phyloP scores from a whole-genome alignment of 805 yeast species.

The Saturnispora quitensis region DNA sequence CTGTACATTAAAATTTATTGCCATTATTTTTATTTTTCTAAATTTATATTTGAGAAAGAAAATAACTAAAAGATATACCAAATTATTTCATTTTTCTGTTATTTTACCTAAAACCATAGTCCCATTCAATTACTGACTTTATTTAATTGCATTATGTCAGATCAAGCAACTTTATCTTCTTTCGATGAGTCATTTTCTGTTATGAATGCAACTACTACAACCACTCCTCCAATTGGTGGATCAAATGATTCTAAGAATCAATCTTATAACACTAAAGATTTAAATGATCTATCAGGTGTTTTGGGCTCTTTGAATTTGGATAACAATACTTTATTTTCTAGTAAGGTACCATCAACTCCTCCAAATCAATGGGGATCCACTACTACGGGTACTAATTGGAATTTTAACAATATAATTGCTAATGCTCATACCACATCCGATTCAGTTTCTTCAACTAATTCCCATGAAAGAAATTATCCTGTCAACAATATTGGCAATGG shows the following conservation, averaged over 20 bases:
- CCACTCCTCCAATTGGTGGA: constrained; percentile 27
- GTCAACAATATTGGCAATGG: constrained; percentile 3
- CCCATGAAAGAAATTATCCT: constrained; percentile 4
- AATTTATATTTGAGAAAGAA: background rate
- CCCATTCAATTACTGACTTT: background rate
- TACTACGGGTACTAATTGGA: constrained; percentile 11
- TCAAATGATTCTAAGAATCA: constrained; percentile 11
- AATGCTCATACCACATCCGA: constrained; percentile 11
- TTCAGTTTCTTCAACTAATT: constrained; percentile 9
- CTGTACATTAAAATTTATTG: constrained; percentile 5
- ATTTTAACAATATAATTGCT: constrained; percentile 12
- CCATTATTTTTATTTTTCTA: background rate
- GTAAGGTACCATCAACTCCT: constrained; percentile 22
- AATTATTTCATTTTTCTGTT: background rate
- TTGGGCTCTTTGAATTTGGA: constrained; percentile 38
- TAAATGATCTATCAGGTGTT: constrained; percentile 39
- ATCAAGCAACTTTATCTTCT: constrained; percentile 29
- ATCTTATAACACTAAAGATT: constrained; percentile 15
- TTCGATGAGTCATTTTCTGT: constrained; percentile 22
- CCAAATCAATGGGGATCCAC: constrained; percentile 17
- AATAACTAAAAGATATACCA: background rate
- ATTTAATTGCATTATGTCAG: constrained; percentile 21
- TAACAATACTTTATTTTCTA: constrained; percentile 14
- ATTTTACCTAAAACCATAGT: background rate
- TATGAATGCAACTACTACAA: constrained; percentile 19